Percentiles rank a stretch among this genome's conserved stretches.
Evolutionary conservation across 2,329 filamentous ascomycete species (phyloP).

Genomic region (Paecilomyces formosus): DNA sequence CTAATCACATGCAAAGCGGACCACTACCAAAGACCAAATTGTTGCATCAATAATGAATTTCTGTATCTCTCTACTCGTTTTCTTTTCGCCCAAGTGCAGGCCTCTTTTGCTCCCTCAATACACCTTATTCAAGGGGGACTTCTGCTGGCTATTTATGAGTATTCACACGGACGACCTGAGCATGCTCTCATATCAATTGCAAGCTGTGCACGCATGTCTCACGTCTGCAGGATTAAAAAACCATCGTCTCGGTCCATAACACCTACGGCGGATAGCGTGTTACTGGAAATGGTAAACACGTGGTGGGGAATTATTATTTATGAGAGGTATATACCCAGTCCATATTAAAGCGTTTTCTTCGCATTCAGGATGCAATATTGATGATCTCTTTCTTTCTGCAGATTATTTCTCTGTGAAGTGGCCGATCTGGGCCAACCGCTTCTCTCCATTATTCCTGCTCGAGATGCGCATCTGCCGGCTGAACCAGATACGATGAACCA

Average conservation of each 20-base stretch:
- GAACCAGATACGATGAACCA: conserved; percentile 2
- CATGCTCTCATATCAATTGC: conserved; percentile 15
- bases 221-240: conserved; percentile 12
- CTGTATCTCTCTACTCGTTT: conserved; percentile 15
- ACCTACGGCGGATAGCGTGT: not conserved
- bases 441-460: conserved; percentile 6
- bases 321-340: conserved; percentile 13
- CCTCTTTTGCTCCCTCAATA: conserved; percentile 8
- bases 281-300: conserved; percentile 17
- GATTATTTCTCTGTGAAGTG: conserved; percentile 10
- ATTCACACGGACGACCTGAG: conserved; percentile 11
- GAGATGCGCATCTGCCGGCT: conserved; percentile 8
- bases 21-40: conserved; percentile 1
- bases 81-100: conserved; percentile 17
- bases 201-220: conserved; percentile 16
- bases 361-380: not conserved
- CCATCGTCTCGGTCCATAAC: not conserved
- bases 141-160: conserved; percentile 21
- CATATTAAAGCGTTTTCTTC: not conserved
- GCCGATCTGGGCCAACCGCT: conserved; percentile 9
- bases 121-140: conserved; percentile 19
- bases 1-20: conserved; percentile 8
- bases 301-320: conserved; percentile 21
- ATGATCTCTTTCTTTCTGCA: not conserved
- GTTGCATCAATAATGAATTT: too few relatives aligned